Evolutionary conservation across 1,284 basidiomycete species (phyloP), one percentile per base, ranked within the genome.

Genomic region (Apiotrichum siamense): DNA sequence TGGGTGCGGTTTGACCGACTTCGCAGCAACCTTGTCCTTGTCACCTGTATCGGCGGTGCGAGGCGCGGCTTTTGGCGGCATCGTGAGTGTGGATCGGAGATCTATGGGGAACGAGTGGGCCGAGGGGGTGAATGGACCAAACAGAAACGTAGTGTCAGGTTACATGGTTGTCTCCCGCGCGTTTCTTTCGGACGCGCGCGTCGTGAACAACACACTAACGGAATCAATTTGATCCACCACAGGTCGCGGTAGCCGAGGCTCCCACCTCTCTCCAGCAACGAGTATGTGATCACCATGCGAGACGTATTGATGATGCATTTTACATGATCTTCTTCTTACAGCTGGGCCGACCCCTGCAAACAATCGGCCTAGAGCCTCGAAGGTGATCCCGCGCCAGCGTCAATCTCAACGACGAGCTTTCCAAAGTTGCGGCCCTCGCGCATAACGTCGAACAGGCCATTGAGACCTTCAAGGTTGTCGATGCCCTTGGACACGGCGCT

Each of bases 351-450:
- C n/a, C n/a, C n/a, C n/a, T 33, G 32, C 32, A 33, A 15, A 33
- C 32, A 33, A 33, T 17, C 5, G 32, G 7, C 18, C 38, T 38
- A 50, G 17, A 54, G 41, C 45, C 43, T 49, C 23, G 52, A 45
- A 10, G 47, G 46, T n/a, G 53, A 54, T 9, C 13, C 12, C 7
- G 40, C 32, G 17, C 40, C 32, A 12, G 23, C n/a, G 29, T 56
- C 54, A 47, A 52, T 52, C 50, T 56, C 47, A 18, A 56, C 29
- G 29, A 52, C 54, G 31, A 56, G 54, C 47, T 56, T 56, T 18
- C 54, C 54, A 51, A 56, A 56, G 46, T 56, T 40, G 39, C 48
- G 40, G 18, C 50, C 50, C 29, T 51, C 43, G 26, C 38, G 36
- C 54, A 56, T 56, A 40, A 44, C 35, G 35, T 43, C 25, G 39